Evolutionary conservation across 2,329 filamentous ascomycete genomes (phyloP).

Genomic region (Ceratocystis papillata): DNA sequence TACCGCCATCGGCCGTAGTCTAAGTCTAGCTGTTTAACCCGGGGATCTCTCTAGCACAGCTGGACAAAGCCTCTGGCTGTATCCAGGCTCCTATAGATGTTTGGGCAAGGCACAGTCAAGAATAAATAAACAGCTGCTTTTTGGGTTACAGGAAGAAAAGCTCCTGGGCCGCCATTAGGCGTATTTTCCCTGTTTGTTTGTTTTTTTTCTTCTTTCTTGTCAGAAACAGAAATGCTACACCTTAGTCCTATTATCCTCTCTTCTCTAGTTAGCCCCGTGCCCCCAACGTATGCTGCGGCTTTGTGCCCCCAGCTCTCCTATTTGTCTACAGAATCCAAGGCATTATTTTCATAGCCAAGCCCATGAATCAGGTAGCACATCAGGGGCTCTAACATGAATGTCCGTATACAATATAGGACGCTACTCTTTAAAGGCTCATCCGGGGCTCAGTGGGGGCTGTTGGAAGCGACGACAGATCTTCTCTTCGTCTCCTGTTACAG

Average conservation of each 20-base stretch:
- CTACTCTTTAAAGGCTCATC: too few relatives aligned
- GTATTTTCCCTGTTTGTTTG: too few relatives aligned
- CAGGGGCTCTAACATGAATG: not conserved
- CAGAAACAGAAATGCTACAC: not conserved
- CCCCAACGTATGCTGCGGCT: not conserved
- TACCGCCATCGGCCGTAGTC: too few relatives aligned
- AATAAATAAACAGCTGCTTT: too few relatives aligned
- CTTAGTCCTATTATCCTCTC: not conserved
- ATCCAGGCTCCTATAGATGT: too few relatives aligned
- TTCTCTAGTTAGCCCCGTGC: not conserved
- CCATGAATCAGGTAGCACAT: not conserved
- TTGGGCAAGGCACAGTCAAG: too few relatives aligned
- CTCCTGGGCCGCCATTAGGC: too few relatives aligned
- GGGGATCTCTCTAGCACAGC: too few relatives aligned
- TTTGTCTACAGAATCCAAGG: not conserved
- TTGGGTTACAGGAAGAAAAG: too few relatives aligned
- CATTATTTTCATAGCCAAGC: not conserved
- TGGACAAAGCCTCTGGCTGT: too few relatives aligned
- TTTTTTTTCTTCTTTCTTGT: not conserved
- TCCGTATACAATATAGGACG: not conserved
- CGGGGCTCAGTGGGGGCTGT: not conserved
- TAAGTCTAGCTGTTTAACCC: too few relatives aligned
- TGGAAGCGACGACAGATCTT: not conserved
- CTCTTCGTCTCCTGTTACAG: constrained; percentile 7
- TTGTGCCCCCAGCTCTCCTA: not conserved